A percentile compares a stretch with the other conserved stretches of the same genome.
Evolutionary conservation across 768 basidiomycete genomes (phyloP).

Genomic region (Podaxis sp.): DNA sequence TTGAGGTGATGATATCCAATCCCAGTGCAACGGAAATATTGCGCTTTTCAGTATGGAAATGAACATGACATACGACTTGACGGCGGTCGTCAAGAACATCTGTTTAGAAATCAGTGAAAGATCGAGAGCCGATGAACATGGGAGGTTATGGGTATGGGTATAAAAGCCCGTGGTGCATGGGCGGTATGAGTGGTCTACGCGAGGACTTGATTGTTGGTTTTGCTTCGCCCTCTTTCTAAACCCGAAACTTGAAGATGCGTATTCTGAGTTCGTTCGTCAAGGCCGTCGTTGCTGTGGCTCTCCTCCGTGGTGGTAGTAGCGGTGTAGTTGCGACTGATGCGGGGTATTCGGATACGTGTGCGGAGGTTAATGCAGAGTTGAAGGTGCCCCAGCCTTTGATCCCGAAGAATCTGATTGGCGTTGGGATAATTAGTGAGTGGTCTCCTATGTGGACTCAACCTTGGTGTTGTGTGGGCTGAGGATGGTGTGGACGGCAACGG

Average conservation of each 20-base stretch:
- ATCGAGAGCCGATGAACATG: not conserved
- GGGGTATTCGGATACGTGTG: constrained; percentile 35
- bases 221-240: not conserved
- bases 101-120: not conserved
- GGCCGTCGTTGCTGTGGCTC: not conserved
- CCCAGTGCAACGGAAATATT: not conserved
- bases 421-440: constrained; percentile 33
- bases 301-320: not conserved
- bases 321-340: not conserved
- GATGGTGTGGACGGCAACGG: not conserved
- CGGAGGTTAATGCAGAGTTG: constrained; percentile 32
- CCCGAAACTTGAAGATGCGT: not conserved
- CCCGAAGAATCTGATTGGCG: constrained; percentile 22
- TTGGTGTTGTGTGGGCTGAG: not conserved
- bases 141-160: not conserved
- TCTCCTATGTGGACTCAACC: not conserved
- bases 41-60: too few species aligned
- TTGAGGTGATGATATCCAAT: not conserved
- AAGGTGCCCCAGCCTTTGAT: constrained; percentile 24
- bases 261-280: not conserved
- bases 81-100: not conserved
- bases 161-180: not conserved
- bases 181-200: not conserved
- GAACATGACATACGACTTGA: not conserved
- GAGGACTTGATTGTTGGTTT: not conserved